Conservation (phyloP, 2,329 filamentous ascomycete genomes). For the Fusarium sp. region DNA sequence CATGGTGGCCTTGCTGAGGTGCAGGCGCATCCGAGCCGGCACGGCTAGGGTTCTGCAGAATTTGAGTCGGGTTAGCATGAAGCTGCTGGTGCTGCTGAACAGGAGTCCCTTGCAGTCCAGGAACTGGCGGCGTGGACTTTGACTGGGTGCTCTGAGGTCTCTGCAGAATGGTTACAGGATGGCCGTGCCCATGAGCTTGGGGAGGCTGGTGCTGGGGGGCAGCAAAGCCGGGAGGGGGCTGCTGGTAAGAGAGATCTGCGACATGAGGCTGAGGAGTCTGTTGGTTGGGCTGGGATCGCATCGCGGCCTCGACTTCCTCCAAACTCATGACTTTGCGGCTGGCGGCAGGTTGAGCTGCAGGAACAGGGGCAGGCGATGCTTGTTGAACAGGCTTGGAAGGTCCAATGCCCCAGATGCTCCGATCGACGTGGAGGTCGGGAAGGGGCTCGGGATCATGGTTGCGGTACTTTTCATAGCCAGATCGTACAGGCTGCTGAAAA, state of each 20-base stretch:
- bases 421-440: conserved; percentile 91
- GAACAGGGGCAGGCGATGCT: conserved; percentile 48
- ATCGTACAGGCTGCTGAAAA: conserved; percentile 72
- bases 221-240: conserved; percentile 43
- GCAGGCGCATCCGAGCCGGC: conserved; percentile 62
- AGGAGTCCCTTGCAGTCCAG: conserved; percentile 45
- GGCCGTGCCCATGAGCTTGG: conserved; percentile 55
- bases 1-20: conserved; percentile 52
- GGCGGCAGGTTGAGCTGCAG: conserved; percentile 44
- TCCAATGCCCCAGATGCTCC: conserved; percentile 88
- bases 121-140: conserved; percentile 55
- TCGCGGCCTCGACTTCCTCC: conserved; percentile 95
- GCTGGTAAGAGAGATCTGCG: conserved; percentile 48
- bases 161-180: conserved; percentile 68
- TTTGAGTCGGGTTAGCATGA: conserved; percentile 74
- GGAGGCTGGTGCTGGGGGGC: conserved; percentile 49
- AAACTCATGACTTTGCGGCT: conserved; percentile 90
- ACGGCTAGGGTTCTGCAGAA: conserved; percentile 82
- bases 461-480: conserved; percentile 92
- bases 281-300: conserved; percentile 77
- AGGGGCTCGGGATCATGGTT: conserved; percentile 77
- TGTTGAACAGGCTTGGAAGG: conserved; percentile 60
- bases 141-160: conserved; percentile 60
- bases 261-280: conserved; percentile 52
- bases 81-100: conserved; percentile 53